Evolutionary conservation across 2,329 filamentous ascomycete genomes (phyloP).

Genomic region (Stachybotrys chartarum): DNA sequence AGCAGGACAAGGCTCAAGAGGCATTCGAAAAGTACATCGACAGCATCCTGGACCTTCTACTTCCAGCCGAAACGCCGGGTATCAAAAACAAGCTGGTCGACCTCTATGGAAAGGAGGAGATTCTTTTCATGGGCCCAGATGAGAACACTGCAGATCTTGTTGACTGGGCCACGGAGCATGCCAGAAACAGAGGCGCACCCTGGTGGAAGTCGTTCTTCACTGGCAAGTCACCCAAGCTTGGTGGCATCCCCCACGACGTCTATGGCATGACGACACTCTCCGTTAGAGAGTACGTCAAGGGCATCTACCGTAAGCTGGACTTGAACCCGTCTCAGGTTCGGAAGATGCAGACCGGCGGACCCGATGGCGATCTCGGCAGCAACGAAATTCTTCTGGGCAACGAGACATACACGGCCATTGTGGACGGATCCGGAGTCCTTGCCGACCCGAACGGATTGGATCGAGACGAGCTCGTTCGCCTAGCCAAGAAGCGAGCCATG

Average conservation of each 20-base stretch:
- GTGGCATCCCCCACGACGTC: conserved; percentile 89
- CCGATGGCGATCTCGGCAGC: conserved; percentile 91
- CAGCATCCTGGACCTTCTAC: conserved; percentile 89
- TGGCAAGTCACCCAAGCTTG: conserved; percentile 91
- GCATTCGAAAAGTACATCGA: conserved; percentile 99
- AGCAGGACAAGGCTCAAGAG: conserved; percentile 86
- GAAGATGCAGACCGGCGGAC: conserved; percentile 97
- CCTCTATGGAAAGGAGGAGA: conserved; percentile 89
- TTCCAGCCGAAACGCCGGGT: conserved; percentile 83
- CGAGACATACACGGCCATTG: conserved; percentile 90
- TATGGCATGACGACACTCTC: conserved; percentile 99
- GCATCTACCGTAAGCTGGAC: conserved; percentile 93
- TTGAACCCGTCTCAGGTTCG: conserved; percentile 77
- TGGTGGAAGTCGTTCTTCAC: conserved; percentile 99
- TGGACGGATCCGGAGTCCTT: conserved; percentile 93
- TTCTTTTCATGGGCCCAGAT: conserved; percentile 96
- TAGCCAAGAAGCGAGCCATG: conserved; percentile 85
- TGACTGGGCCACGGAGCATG: conserved; percentile 97
- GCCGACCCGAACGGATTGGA: conserved; percentile 89
- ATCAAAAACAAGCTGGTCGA: conserved; percentile 99
- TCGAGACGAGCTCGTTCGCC: conserved; percentile 70
- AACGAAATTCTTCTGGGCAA: conserved; percentile 96
- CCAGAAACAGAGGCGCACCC: conserved; percentile 74
- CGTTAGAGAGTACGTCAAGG: conserved; percentile 90
- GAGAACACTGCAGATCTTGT: conserved; percentile 98